Evolutionary conservation across 768 basidiomycete genomes (phyloP).

Genomic region (Lactarius psammicola): DNA sequence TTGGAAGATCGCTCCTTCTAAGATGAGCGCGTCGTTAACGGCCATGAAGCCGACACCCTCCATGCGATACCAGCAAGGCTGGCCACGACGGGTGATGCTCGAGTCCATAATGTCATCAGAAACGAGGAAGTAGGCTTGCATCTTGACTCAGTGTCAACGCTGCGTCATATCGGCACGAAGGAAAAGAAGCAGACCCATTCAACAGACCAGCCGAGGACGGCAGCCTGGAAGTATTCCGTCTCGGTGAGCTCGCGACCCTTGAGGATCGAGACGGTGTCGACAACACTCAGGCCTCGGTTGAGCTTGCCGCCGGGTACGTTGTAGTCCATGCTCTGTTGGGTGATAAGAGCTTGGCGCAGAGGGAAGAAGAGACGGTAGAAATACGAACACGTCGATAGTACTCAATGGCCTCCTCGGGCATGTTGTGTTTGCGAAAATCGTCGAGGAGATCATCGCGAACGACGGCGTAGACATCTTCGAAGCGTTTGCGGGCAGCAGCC

Average conservation of each 20-base stretch:
- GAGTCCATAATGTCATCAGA: constrained; percentile 98
- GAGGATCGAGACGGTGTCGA: constrained; percentile 89
- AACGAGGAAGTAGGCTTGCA: constrained; percentile 97
- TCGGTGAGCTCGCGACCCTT: constrained; percentile 67
- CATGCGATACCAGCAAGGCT: constrained; percentile 91
- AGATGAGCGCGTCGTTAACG: constrained; percentile 96
- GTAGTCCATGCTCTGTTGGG: constrained; percentile 73
- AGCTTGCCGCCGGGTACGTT: constrained; percentile 97
- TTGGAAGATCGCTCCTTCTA: constrained; percentile 90
- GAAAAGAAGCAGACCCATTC: constrained; percentile 65
- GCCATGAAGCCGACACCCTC: constrained; percentile 77
- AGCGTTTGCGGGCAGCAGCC: constrained; percentile 49
- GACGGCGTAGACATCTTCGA: constrained; percentile 67
- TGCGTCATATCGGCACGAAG: not conserved
- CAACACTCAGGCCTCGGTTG: constrained; percentile 94
- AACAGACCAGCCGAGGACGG: constrained; percentile 91
- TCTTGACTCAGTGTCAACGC: constrained; percentile 42
- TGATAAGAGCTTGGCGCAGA: constrained; percentile 11
- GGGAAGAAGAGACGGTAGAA: not conserved
- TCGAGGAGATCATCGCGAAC: constrained; percentile 78
- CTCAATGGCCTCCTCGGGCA: constrained; percentile 80
- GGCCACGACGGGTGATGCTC: constrained; percentile 88
- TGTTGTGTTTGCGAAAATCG: constrained; percentile 62
- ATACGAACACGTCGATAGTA: constrained; percentile 78
- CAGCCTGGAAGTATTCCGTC: constrained; percentile 86